phyloP scores from a whole-genome alignment of 768 basidiomycete genomes.

The Suillus placidus region DNA sequence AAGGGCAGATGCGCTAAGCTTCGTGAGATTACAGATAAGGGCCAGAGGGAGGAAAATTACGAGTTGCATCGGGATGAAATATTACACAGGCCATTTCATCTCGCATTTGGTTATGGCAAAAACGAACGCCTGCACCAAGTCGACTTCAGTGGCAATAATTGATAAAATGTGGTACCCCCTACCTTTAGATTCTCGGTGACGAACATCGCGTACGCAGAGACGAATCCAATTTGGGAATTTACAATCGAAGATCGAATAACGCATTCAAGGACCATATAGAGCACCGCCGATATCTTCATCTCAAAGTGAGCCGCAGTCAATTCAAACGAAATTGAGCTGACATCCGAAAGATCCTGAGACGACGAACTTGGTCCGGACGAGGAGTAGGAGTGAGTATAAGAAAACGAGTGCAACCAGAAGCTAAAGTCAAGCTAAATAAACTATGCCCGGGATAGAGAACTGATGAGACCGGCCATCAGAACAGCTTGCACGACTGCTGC shows the following conservation, averaged over 20 bases:
- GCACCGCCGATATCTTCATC: conserved; percentile 85
- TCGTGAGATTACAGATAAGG: conserved; percentile 91
- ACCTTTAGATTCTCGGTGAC: conserved; percentile 86
- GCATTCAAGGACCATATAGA: conserved; percentile 93
- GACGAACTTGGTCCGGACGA: conserved; percentile 84
- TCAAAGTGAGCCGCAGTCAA: conserved; percentile 7
- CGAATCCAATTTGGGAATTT: conserved; percentile 88
- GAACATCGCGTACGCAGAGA: conserved; percentile 92
- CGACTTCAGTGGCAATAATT: not conserved
- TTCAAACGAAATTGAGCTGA: conserved; percentile 34
- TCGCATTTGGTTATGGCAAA: conserved; percentile 78
- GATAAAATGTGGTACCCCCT: not conserved
- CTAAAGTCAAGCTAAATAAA: conserved; percentile 40
- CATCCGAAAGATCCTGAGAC: conserved; percentile 95
- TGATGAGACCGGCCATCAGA: conserved; percentile 68
- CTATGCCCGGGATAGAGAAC: conserved; percentile 2
- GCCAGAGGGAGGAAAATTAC: conserved; percentile 88
- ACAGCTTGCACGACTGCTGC: conserved; percentile 91
- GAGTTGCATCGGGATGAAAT: conserved; percentile 83
- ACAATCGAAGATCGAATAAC: conserved; percentile 87
- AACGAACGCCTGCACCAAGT: conserved; percentile 70
- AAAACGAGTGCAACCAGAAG: conserved; percentile 87
- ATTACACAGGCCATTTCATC: conserved; percentile 65
- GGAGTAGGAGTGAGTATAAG: conserved; percentile 89
- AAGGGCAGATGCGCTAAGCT: conserved; percentile 89